Percentiles rank a stretch among this genome's conserved stretches.
phyloP scores from a whole-genome alignment of 2,329 filamentous ascomycete genomes.

The Aureobasidium sp. region DNA sequence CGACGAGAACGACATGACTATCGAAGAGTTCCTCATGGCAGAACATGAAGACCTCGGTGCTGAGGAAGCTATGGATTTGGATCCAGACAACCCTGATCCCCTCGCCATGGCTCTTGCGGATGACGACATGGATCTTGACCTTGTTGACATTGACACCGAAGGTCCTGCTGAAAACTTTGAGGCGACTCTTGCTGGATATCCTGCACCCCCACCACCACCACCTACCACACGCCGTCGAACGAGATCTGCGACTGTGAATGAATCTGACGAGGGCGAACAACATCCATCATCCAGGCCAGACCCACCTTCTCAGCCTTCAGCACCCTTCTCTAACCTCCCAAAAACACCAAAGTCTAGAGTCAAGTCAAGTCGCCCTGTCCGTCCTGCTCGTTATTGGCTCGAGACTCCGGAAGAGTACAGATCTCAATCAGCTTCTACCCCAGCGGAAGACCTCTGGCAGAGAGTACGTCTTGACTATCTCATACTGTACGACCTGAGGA shows the following conservation, averaged over 20 bases:
- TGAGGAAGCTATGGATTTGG: conserved; percentile 37
- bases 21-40: conserved; percentile 30
- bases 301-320: conserved; percentile 54
- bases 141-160: conserved; percentile 45
- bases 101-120: conserved; percentile 19
- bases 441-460: conserved; percentile 78
- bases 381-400: conserved; percentile 76
- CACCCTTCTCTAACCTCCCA: conserved; percentile 65
- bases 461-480: conserved; percentile 89
- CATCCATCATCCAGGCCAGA: conserved; percentile 30
- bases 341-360: conserved; percentile 61
- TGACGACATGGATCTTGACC: conserved; percentile 44
- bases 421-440: conserved; percentile 44
- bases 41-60: conserved; percentile 23
- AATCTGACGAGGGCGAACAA: conserved; percentile 58
- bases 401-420: conserved; percentile 65
- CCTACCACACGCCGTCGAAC: conserved; percentile 19
- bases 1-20: conserved; percentile 27
- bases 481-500: conserved; percentile 83
- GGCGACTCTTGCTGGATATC: conserved; percentile 69
- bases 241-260: conserved; percentile 14
- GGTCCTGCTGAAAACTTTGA: conserved; percentile 69
- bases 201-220: conserved; percentile 57
- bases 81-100: conserved; percentile 33
- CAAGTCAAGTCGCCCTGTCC: conserved; percentile 45